Evolutionary conservation across 2,329 filamentous ascomycete species (phyloP).

Genomic region (Penicillium expansum): DNA sequence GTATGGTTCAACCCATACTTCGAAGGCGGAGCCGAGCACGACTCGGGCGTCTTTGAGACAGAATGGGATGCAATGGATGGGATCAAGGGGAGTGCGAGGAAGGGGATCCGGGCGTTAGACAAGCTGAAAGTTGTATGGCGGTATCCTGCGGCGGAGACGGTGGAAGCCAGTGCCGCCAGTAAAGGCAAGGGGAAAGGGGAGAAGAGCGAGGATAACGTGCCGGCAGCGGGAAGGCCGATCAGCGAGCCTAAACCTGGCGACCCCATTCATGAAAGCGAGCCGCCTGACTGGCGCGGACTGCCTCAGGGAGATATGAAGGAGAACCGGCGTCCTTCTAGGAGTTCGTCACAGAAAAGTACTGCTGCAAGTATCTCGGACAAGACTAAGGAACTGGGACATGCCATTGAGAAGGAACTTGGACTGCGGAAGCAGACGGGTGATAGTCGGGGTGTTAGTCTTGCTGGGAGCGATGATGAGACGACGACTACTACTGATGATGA

Average conservation of each 20-base stretch:
- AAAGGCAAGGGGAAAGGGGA: slow-evolving; percentile 8
- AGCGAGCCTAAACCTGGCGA: slow-evolving; percentile 65
- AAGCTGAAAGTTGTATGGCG: slow-evolving; percentile 83
- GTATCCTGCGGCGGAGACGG: slow-evolving; percentile 31
- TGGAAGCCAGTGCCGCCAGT: background rate
- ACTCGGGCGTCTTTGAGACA: slow-evolving; percentile 68
- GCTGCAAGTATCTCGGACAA: background rate
- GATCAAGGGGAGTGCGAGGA: slow-evolving; percentile 82
- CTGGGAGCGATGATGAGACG: slow-evolving; percentile 60
- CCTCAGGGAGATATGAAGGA: slow-evolving; percentile 31
- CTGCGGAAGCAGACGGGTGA: slow-evolving; percentile 63
- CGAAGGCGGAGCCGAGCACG: slow-evolving; percentile 71
- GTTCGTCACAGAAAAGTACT: background rate
- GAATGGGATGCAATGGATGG: slow-evolving; percentile 85
- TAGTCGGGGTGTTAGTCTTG: slow-evolving; percentile 67
- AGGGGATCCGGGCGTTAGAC: slow-evolving; percentile 80
- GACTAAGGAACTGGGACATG: slow-evolving; percentile 10
- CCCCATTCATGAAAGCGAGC: slow-evolving; percentile 64
- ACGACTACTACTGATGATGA: slow-evolving; percentile 24
- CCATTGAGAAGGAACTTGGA: slow-evolving; percentile 61
- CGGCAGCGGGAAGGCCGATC: slow-evolving; percentile 47
- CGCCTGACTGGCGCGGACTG: slow-evolving; percentile 72
- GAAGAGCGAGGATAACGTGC: slow-evolving; percentile 25
- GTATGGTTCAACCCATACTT: slow-evolving; percentile 98
- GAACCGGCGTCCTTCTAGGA: slow-evolving; percentile 5